Base-by-base conservation (phyloP, 495 filamentous ascomycete genomes). In the Penicillium desertorum region DNA sequence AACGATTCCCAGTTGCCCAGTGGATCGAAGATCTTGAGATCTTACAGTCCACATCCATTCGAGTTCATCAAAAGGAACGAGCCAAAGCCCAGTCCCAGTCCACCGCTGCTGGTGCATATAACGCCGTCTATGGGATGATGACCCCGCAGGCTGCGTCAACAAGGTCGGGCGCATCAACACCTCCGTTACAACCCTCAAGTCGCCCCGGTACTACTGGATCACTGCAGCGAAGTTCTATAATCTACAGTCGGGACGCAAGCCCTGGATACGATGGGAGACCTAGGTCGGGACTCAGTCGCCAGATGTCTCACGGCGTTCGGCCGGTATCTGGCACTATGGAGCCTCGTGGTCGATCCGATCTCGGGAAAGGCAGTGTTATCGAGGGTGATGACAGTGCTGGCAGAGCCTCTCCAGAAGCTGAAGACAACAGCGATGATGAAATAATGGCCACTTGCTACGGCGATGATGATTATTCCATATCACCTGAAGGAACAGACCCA, bases 1-100 rank as follows among this genome's bases (percentile, higher is more conserved):
- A 92, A 61, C 81, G 88, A 8, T 92, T 91, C 72, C 88, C 88
- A 8, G 87, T 88, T 22, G 83, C 81, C 2, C 84, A 87, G 56
- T 88, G 85, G 85, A 69, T 86, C 36, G 80, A 85, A 61, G 80
- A 84, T 62, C 60, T 88, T 36, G 85, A 86, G 39, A 81, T 81
- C 29, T 72, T 88, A 12, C 83, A 88, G 63, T 75, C 77, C 17
- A 83, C 80, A 8, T 77, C 80, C 2, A 78, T 82, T 76, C 78
- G 56, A 16, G 67, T 78, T n/a, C 76, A 78, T 48, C 70, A 69
- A 42, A 78, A 77, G 53, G 71, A 73, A 46, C 62, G 65, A 19
- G 60, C 59, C 11, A 78, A 76, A 36, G 44, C 71, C 8, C 73
- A 75, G 46, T 60, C 62, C 4, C 69, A 69, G 32, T 62, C 65